Conservation (phyloP, 345 rosid species). For the Eutrema yunnanense region DNA sequence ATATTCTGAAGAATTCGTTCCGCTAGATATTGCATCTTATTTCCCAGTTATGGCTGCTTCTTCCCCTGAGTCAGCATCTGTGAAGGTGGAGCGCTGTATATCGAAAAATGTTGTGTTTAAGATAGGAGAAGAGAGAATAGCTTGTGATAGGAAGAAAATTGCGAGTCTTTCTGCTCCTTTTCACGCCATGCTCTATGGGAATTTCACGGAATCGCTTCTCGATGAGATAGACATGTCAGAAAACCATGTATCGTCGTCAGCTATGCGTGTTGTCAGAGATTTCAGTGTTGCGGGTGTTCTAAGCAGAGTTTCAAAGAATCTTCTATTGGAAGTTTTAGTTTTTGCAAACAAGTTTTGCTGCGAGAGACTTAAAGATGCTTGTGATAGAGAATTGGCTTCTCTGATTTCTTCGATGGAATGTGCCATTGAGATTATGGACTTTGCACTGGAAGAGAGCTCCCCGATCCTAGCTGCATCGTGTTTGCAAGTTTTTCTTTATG, state of each 20-base stretch:
- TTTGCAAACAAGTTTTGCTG: constrained; percentile 96
- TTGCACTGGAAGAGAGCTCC: constrained; percentile 71
- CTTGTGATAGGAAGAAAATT: constrained; percentile 74
- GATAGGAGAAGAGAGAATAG: constrained; percentile 68
- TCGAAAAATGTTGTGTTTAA: constrained; percentile 50
- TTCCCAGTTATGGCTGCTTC: constrained; percentile 32
- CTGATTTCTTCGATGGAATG: constrained; percentile 61
- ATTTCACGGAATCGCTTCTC: constrained; percentile 71
- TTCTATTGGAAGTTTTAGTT: constrained; percentile 70
- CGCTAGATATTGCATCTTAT: constrained; percentile 59
- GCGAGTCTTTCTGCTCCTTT: constrained; percentile 87
- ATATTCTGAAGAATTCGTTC: constrained; percentile 63
- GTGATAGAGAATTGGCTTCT: constrained; percentile 82
- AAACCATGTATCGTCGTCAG: constrained; percentile 62
- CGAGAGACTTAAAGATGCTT: constrained; percentile 77
- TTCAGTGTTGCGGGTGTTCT: constrained; percentile 63
- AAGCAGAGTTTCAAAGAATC: constrained; percentile 46
- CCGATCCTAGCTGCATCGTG: constrained; percentile 85
- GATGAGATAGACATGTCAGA: constrained; percentile 86
- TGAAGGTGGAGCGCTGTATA: constrained; percentile 20
- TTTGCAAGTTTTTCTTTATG: constrained; percentile 69
- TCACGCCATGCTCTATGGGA: constrained; percentile 85
- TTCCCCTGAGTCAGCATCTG: constrained; percentile 33
- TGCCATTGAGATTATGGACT: constrained; percentile 88
- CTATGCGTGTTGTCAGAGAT: constrained; percentile 61